phyloP scores from a whole-genome alignment of 75 land plant species.

The Picea sitchensis region DNA sequence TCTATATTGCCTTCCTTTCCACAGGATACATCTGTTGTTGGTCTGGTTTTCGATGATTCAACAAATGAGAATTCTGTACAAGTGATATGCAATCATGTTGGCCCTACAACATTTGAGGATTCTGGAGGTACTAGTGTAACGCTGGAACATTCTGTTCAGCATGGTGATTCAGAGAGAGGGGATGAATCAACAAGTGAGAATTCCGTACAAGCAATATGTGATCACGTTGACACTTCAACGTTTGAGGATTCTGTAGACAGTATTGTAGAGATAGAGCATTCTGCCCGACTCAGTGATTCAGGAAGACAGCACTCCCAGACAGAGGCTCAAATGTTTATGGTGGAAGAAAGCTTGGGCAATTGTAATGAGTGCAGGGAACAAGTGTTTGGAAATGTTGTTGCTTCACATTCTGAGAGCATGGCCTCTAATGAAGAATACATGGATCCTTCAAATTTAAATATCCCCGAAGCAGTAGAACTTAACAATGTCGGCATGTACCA shows the following conservation, averaged over 20 bases:
- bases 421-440: not conserved
- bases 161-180: not conserved
- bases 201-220: not conserved
- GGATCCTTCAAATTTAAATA: not conserved
- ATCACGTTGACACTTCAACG: not conserved
- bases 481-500: not conserved
- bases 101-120: not conserved
- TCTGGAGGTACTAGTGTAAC: not conserved
- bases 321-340: not conserved
- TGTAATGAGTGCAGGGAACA: not conserved
- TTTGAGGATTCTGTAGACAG: not conserved
- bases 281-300: not conserved
- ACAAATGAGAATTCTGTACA: not conserved
- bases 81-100: not conserved
- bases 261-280: not conserved
- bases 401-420: not conserved
- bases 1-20: not conserved
- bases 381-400: not conserved
- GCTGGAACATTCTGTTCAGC: conserved; percentile 3
- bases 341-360: not conserved
- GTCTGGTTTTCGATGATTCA: not conserved
- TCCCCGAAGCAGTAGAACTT: not conserved
- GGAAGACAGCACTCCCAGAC: not conserved
- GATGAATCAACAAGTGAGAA: not conserved
- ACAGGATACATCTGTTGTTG: conserved; percentile 1